These are phyloP conservation scores for Tetrastigma voinierianum DNA, from an alignment of 164 flowering plant species.

Conservation along the genomic window DNA sequence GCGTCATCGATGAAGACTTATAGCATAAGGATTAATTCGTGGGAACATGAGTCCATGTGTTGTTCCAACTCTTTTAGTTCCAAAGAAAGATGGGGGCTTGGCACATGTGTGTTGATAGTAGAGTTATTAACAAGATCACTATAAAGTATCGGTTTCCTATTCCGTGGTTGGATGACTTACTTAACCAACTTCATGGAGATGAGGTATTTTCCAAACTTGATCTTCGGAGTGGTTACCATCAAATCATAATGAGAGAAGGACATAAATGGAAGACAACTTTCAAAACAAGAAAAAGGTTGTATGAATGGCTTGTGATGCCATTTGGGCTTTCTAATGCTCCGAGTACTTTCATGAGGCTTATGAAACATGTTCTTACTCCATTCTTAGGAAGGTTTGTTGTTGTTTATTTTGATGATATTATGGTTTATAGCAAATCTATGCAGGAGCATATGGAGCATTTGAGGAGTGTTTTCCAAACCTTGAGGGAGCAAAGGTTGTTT, in stretches of 20 bases:
- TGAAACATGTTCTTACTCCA: slow-evolving; percentile 12
- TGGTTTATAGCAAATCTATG: slow-evolving; percentile 1
- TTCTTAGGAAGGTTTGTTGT: slow-evolving; percentile 14
- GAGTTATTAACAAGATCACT: slow-evolving; percentile 4
- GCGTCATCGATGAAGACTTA: too few species aligned
- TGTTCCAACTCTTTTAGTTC: too few species aligned
- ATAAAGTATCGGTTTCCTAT: not conserved
- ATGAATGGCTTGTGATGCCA: slow-evolving; percentile 19
- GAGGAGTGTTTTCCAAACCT: not conserved
- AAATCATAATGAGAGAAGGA: too few species aligned
- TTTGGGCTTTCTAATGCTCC: slow-evolving; percentile 16
- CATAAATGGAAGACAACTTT: too few species aligned
- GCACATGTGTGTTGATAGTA: not conserved
- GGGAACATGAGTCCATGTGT: not conserved
- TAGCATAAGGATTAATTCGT: too few species aligned
- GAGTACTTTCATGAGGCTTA: slow-evolving; percentile 19
- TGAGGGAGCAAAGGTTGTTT: too few species aligned
- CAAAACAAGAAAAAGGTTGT: too few species aligned
- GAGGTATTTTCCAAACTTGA: slow-evolving; percentile 8
- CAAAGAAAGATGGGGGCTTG: not conserved
- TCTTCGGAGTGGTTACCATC: too few species aligned
- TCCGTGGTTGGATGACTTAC: not conserved
- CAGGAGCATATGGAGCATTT: slow-evolving; percentile 9
- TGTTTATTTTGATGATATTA: slow-evolving; percentile 19
- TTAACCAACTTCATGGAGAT: not conserved